A percentile compares a stretch with the other conserved stretches of the same genome.
Evolutionary conservation across 2,329 filamentous ascomycete genomes (phyloP).

Genomic region (Emmonsiellopsis sp.): DNA sequence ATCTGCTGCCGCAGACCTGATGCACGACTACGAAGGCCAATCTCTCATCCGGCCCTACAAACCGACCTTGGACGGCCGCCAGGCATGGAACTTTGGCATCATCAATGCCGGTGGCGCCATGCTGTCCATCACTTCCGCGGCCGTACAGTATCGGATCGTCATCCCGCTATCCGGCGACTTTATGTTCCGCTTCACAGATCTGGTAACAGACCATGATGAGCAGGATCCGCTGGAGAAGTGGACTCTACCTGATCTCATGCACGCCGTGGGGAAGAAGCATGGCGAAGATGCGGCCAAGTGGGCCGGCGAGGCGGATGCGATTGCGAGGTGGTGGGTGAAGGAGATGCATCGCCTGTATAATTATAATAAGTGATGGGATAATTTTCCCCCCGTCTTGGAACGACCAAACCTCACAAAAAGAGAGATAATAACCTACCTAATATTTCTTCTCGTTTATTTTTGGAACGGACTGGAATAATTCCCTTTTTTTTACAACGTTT

Average conservation of each 20-base stretch:
- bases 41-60: constrained; percentile 36
- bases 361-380: constrained; percentile 2
- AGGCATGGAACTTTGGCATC: constrained; percentile 24
- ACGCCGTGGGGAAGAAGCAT: constrained; percentile 17
- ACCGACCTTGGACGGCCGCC: constrained; percentile 21
- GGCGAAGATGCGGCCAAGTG: constrained; percentile 27
- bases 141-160: constrained; percentile 62
- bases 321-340: constrained; percentile 30
- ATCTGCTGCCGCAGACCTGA: constrained; percentile 28
- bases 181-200: constrained; percentile 26
- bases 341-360: constrained; percentile 19
- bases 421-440: no score
- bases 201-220: constrained; percentile 26
- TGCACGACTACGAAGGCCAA: constrained; percentile 39
- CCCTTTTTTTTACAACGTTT: neutral
- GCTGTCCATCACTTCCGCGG: constrained; percentile 66
- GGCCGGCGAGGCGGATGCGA: constrained; percentile 26
- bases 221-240: constrained; percentile 23
- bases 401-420: no score
- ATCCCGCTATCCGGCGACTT: constrained; percentile 76
- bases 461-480: no score
- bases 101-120: constrained; percentile 31
- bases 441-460: no score
- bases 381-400: no score
- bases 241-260: constrained; percentile 18